Evolutionary conservation across 208 protist genomes (phyloP).

Genomic region (Wallacemonas sp.): DNA sequence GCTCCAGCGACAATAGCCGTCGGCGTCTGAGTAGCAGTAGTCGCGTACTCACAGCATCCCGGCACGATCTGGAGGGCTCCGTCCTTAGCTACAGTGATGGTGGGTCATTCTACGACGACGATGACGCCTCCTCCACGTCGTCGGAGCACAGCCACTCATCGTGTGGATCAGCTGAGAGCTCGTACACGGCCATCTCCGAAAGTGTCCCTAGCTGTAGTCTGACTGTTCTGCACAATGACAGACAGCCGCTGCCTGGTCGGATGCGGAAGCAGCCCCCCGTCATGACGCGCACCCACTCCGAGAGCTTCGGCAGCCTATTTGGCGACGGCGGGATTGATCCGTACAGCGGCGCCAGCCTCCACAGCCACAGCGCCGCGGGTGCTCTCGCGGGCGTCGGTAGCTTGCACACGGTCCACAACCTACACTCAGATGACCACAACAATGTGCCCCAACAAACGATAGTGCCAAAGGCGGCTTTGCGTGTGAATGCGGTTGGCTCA

Average conservation of each 20-base stretch:
- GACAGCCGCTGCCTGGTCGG: constrained; percentile 1
- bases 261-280: constrained; percentile 5
- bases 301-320: constrained; percentile 50
- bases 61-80: constrained; percentile 19
- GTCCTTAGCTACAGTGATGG: constrained; percentile 52
- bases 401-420: neutral
- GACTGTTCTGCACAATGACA: constrained; percentile 28
- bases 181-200: constrained; percentile 50
- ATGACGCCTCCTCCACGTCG: constrained; percentile 5
- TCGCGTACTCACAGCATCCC: constrained; percentile 16
- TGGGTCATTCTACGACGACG: constrained; percentile 33
- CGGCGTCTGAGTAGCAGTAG: constrained; percentile 24
- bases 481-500: neutral
- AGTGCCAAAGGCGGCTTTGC: neutral
- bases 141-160: constrained; percentile 9
- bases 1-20: constrained; percentile 18
- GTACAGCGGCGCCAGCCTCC: constrained; percentile 30
- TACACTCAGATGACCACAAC: constrained; percentile 2
- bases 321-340: constrained; percentile 39
- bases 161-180: constrained; percentile 35
- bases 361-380: constrained; percentile 10
- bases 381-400: neutral
- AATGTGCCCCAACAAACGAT: neutral
- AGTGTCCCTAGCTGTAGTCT: constrained; percentile 79
- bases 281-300: constrained; percentile 17